These are phyloP conservation scores for Solanum aculeatissimum DNA, from an alignment of 305 asterid genomes.

Conservation along the genomic window DNA sequence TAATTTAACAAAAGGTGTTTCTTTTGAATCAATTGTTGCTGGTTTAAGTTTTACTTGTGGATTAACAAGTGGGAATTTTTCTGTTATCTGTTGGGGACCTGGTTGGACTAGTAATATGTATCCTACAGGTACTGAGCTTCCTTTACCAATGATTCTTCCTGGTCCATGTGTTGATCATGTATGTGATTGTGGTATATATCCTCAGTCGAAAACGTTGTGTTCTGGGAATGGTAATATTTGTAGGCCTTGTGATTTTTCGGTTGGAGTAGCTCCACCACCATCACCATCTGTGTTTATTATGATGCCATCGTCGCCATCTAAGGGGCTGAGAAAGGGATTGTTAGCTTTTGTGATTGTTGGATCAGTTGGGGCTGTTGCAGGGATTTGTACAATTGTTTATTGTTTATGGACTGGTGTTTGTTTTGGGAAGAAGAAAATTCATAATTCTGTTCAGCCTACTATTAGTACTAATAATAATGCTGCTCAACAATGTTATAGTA, in stretches of 20 bases:
- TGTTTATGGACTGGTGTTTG: conserved; percentile 67
- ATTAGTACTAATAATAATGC: conserved; percentile 21
- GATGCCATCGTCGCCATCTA: conserved; percentile 24
- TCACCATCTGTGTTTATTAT: not conserved
- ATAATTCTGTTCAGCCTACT: conserved; percentile 90
- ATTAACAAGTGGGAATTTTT: conserved; percentile 51
- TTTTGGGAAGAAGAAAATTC: conserved; percentile 80
- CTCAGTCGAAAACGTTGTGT: conserved; percentile 60
- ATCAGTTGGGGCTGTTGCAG: conserved; percentile 63
- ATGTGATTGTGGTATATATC: conserved; percentile 63
- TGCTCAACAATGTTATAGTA: conserved; percentile 20
- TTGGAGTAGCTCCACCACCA: conserved; percentile 7
- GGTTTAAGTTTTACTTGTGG: conserved; percentile 82
- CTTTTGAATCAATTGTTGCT: conserved; percentile 71
- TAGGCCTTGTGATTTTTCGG: conserved; percentile 49
- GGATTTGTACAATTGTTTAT: conserved; percentile 54
- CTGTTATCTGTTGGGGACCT: conserved; percentile 89
- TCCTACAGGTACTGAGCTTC: conserved; percentile 33
- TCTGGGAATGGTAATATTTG: conserved; percentile 70
- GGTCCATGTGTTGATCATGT: conserved; percentile 47
- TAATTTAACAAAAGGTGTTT: conserved; percentile 10
- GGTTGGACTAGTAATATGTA: conserved; percentile 39
- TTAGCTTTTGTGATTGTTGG: conserved; percentile 68
- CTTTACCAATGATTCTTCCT: conserved; percentile 49
- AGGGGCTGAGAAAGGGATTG: conserved; percentile 42